Evolutionary conservation across 1,284 basidiomycete species (phyloP), one percentile per base, ranked within the genome.

Genomic region (Phlebopus sp.): DNA sequence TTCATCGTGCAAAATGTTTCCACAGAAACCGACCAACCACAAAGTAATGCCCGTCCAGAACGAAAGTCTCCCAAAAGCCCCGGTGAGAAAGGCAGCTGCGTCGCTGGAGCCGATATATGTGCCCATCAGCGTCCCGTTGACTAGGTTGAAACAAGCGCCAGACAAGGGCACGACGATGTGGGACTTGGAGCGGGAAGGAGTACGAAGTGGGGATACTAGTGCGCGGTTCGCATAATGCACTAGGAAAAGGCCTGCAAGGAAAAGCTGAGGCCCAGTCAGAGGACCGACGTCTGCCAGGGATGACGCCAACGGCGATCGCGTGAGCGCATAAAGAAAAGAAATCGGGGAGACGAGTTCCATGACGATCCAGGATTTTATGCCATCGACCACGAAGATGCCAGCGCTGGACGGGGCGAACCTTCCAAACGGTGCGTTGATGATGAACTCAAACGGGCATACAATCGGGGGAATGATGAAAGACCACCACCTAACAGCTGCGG

Each of bases 1-100:
- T 67, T 95, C 92, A 67, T 97, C 93, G 66, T 97, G 93, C 45
- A 79, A 74, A 30, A 96, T 74, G 63, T 97, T 97, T 0, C 91
- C 89, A 0, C 69, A 69, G 37, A 94, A 77, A 0, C 93, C 93
- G 0, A 73, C 38, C 0, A 72, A 74, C 87, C 90, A 95, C 14
- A 90, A 60, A 0, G 55, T 60, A 10, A 89, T 56, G 1, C 89
- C 90, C 10, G 73, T 34, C 67, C 79, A 82, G 69, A 92, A 93
- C 0, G 63, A 60, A 30, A 71, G 68, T 5, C 74, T 67, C 8
- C 53, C 25, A 37, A 66, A 62, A 2, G 73, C 67, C 10, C 54
- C 54, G 0, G 54, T 42, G 42, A 80, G 70, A 60, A 72, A 77
- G 7, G 69, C 46, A 35, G 67, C 64, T 0, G 80, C 76, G 21